Conservation (phyloP, 495 filamentous ascomycete genomes). For the Lophiotrema nucula region DNA sequence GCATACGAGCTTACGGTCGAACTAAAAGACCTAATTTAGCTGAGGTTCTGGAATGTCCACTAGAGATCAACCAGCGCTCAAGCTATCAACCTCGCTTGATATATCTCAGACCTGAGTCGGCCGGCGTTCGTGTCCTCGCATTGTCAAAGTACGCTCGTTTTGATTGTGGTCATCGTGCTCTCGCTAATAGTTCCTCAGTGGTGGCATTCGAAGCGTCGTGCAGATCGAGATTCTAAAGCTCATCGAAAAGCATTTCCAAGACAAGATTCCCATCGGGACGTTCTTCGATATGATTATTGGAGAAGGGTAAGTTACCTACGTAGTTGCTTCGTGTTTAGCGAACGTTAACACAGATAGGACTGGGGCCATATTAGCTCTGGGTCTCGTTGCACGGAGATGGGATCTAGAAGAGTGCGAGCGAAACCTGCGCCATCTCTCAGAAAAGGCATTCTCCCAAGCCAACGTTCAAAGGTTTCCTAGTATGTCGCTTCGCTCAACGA, state of each 20-base stretch:
- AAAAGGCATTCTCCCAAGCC: not conserved
- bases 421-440: slow-evolving; percentile 6
- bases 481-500: slow-evolving; percentile 1
- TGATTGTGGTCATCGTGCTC: too few species aligned
- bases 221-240: slow-evolving; percentile 20
- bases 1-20: slow-evolving; percentile 12
- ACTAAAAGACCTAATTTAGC: not conserved
- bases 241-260: slow-evolving; percentile 18
- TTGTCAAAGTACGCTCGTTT: slow-evolving; percentile 10
- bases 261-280: slow-evolving; percentile 21
- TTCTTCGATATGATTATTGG: slow-evolving; percentile 31
- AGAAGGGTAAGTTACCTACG: slow-evolving; percentile 11
- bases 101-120: slow-evolving; percentile 15
- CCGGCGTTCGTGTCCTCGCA: slow-evolving; percentile 19
- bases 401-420: slow-evolving; percentile 3
- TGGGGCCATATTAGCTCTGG: slow-evolving; percentile 20
- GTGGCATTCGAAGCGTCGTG: slow-evolving; percentile 24
- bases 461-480: slow-evolving; percentile 6
- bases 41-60: slow-evolving; percentile 22
- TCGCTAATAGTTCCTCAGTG: slow-evolving; percentile 11
- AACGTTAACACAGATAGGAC: slow-evolving; percentile 2
- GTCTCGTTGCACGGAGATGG: slow-evolving; percentile 16
- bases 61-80: slow-evolving; percentile 1
- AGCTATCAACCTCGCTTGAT: slow-evolving; percentile 4
- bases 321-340: not conserved